Percentiles rank a stretch among this genome's conserved stretches.
Conservation (phyloP, 2,329 filamentous ascomycete species). For the Cordyceps fumosorosea region DNA sequence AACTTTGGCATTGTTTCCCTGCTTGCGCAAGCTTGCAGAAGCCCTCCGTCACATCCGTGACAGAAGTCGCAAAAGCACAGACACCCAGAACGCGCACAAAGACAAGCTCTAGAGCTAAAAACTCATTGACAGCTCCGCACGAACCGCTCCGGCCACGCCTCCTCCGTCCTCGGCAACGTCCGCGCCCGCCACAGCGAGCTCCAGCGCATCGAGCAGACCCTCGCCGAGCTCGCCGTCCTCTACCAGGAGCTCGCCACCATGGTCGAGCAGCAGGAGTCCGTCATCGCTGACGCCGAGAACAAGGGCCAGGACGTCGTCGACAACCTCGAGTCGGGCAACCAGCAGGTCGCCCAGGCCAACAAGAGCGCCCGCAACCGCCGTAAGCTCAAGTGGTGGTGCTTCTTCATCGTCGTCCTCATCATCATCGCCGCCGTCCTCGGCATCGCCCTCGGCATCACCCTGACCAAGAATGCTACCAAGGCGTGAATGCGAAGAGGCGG, state of each 20-base stretch:
- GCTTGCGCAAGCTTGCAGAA: neutral
- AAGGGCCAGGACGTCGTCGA: constrained; percentile 60
- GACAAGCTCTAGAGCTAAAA: neutral
- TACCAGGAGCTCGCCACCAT: constrained; percentile 70
- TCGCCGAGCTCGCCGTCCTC: constrained; percentile 61
- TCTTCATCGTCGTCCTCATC: constrained; percentile 54
- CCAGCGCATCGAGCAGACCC: constrained; percentile 69
- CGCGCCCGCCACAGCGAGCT: constrained; percentile 79
- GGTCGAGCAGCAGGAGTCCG: constrained; percentile 64
- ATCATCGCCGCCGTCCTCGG: constrained; percentile 48
- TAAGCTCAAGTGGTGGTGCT: constrained; percentile 78
- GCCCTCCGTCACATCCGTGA: neutral
- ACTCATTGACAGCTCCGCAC: constrained; percentile 54
- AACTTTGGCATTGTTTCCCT: neutral
- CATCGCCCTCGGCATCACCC: constrained; percentile 46
- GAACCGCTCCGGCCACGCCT: constrained; percentile 68
- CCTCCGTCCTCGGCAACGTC: constrained; percentile 68
- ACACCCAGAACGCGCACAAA: neutral
- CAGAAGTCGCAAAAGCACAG: neutral
- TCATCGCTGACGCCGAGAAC: constrained; percentile 55
- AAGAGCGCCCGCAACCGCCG: constrained; percentile 58
- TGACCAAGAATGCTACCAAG: constrained; percentile 23
- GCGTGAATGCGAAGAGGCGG: neutral
- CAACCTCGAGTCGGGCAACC: constrained; percentile 63
- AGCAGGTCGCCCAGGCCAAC: constrained; percentile 62